Percentiles rank a stretch among this genome's conserved stretches.
Evolutionary conservation across 192 early-diverging fungal genomes (phyloP).

Genomic region (Dimargaris verticillata): DNA sequence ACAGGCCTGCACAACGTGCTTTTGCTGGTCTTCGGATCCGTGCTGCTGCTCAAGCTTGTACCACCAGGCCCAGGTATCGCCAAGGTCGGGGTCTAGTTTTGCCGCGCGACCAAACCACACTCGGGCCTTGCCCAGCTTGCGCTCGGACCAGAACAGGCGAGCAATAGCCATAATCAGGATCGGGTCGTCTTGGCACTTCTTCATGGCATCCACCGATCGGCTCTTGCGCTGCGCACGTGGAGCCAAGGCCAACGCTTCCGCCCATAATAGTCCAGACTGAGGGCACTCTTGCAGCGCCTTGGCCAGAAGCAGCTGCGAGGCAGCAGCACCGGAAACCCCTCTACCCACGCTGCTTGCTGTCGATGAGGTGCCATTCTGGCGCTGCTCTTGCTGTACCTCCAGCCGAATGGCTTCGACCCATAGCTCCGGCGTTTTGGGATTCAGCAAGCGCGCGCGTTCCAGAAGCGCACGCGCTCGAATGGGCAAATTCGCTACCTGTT

Average conservation of each 20-base stretch:
- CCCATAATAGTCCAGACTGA: conserved; percentile 68
- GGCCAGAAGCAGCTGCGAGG: conserved; percentile 57
- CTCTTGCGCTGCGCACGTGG: conserved; percentile 75
- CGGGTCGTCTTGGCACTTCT: conserved; percentile 77
- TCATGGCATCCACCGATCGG: conserved; percentile 75
- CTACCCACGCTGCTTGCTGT: too few relatives aligned
- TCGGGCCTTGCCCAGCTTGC: conserved; percentile 84
- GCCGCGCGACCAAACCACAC: conserved; percentile 79
- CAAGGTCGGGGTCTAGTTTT: conserved; percentile 66
- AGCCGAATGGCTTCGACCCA: conserved; percentile 78
- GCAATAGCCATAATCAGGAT: conserved; percentile 66
- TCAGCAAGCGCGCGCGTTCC: conserved; percentile 69
- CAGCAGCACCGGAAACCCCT: conserved; percentile 16
- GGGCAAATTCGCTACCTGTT: conserved; percentile 30
- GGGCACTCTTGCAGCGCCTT: conserved; percentile 93
- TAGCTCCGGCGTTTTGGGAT: conserved; percentile 60
- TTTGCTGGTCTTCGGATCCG: conserved; percentile 28
- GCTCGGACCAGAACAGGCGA: conserved; percentile 82
- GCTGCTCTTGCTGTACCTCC: conserved; percentile 33
- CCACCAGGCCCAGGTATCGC: conserved; percentile 94
- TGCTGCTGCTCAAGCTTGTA: conserved; percentile 76
- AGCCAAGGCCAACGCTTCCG: conserved; percentile 72
- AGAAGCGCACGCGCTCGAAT: conserved; percentile 67
- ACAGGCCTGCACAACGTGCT: conserved; percentile 48
- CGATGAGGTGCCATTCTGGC: conserved; percentile 30